Conservation (phyloP, 495 filamentous ascomycete genomes). For the Baudoinia panamericana region DNA sequence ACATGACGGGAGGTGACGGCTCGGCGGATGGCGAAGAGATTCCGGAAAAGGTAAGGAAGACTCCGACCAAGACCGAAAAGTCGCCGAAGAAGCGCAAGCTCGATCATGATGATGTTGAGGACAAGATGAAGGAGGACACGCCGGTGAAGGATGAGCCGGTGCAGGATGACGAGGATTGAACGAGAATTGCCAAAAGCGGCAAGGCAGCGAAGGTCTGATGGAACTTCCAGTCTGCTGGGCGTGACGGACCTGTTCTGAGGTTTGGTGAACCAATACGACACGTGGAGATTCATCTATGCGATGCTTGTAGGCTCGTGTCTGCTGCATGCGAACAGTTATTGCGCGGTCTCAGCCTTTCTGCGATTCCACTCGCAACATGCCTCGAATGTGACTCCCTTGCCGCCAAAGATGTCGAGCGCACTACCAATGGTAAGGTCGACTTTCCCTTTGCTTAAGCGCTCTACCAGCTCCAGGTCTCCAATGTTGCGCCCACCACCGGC, state of each 20-base stretch:
- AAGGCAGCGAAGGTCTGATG: no score
- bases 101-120: no score
- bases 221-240: not conserved
- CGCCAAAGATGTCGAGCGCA: conserved; percentile 91
- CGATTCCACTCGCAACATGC: conserved; percentile 82
- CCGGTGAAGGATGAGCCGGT: no score
- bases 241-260: not conserved
- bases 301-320: not conserved
- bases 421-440: conserved; percentile 95
- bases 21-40: no score
- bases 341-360: not conserved
- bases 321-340: no score
- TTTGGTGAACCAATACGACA: not conserved
- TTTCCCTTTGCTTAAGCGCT: conserved; percentile 58
- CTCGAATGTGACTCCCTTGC: conserved; percentile 66
- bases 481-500: conserved; percentile 79
- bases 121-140: no score
- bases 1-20: no score
- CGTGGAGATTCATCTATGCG: not conserved
- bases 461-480: conserved; percentile 67
- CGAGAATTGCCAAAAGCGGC: no score
- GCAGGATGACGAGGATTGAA: no score
- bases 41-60: no score
- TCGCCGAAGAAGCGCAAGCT: no score
- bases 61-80: no score